Evolutionary conservation across 2,329 filamentous ascomycete species (phyloP).

Genomic region (Fusarium compactum): DNA sequence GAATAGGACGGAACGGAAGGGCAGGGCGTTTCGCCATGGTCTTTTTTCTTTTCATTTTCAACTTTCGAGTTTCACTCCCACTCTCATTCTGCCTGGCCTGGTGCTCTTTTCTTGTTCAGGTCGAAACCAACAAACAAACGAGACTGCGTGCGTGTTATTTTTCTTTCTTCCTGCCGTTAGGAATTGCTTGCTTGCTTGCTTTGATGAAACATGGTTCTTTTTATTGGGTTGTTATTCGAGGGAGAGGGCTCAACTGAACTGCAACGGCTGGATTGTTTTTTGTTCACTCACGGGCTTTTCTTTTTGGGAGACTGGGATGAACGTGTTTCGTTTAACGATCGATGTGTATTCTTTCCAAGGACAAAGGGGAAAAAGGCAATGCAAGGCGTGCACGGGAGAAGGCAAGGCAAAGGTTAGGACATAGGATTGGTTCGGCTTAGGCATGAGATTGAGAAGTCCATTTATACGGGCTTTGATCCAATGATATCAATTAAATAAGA

Average conservation of each 20-base stretch:
- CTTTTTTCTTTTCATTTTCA: slow-evolving; percentile 39
- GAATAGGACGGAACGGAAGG: slow-evolving; percentile 31
- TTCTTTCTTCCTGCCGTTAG: slow-evolving; percentile 28
- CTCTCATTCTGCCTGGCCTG: slow-evolving; percentile 34
- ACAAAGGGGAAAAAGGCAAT: slow-evolving; percentile 16
- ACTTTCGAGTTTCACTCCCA: slow-evolving; percentile 25
- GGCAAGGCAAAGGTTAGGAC: slow-evolving; percentile 34
- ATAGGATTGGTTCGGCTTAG: slow-evolving; percentile 37
- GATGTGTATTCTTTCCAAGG: slow-evolving; percentile 46
- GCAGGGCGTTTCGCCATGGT: slow-evolving; percentile 44
- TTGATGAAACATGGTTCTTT: slow-evolving; percentile 27
- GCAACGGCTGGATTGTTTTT: slow-evolving; percentile 45
- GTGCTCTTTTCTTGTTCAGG: slow-evolving; percentile 26
- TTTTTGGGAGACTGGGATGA: slow-evolving; percentile 39
- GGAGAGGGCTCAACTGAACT: slow-evolving; percentile 40
- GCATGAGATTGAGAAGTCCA: slow-evolving; percentile 44
- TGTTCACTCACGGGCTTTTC: slow-evolving; percentile 28
- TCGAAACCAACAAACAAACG: slow-evolving; percentile 41
- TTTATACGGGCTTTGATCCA: slow-evolving; percentile 43
- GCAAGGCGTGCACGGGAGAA: slow-evolving; percentile 31
- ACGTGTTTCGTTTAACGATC: slow-evolving; percentile 44
- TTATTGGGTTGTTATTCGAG: slow-evolving; percentile 47
- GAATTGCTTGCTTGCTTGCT: slow-evolving; percentile 48
- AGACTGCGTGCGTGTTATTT: slow-evolving; percentile 46
- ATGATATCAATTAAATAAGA: slow-evolving; percentile 44